Conservation (phyloP, 441 rosid genomes). For the Cnidoscolus chayamansa region DNA sequence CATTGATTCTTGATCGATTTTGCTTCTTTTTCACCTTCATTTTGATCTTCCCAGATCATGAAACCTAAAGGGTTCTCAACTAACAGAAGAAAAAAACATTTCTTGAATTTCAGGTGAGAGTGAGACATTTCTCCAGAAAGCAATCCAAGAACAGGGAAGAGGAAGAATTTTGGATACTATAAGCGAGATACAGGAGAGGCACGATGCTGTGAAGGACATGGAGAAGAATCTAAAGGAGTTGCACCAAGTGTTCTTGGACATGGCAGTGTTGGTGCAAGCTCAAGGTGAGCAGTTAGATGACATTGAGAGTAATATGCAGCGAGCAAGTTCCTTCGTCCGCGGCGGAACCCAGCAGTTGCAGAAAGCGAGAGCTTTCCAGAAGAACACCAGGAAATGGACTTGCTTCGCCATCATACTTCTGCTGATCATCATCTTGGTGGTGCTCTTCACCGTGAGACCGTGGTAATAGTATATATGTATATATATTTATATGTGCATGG, state of each 20-base stretch:
- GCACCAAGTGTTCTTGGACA: conserved; percentile 83
- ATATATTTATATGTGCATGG: background rate
- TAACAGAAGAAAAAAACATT: background rate
- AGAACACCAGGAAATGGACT: conserved; percentile 79
- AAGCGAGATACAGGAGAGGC: conserved; percentile 81
- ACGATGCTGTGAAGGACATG: conserved; percentile 74
- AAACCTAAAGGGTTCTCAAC: background rate
- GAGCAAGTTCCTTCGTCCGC: conserved; percentile 58
- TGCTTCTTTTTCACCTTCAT: too few species aligned
- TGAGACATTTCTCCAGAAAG: conserved; percentile 82
- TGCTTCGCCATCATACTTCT: conserved; percentile 58
- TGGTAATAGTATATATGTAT: conserved; percentile 35
- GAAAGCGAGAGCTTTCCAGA: conserved; percentile 63
- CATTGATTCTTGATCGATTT: background rate
- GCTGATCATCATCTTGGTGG: conserved; percentile 63
- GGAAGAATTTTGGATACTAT: conserved; percentile 70
- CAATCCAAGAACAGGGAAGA: conserved; percentile 89
- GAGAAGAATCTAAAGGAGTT: conserved; percentile 77
- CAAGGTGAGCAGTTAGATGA: conserved; percentile 82
- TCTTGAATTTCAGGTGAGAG: conserved; percentile 58
- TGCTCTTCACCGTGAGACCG: conserved; percentile 59
- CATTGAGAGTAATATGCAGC: conserved; percentile 72
- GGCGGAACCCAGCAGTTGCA: conserved; percentile 55
- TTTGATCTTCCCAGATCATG: background rate
- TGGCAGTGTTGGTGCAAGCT: conserved; percentile 76